Evolutionary conservation across 805 yeast genomes (phyloP), one percentile per base, ranked within the genome.

Genomic region (Zygoascus bituminiphila): DNA sequence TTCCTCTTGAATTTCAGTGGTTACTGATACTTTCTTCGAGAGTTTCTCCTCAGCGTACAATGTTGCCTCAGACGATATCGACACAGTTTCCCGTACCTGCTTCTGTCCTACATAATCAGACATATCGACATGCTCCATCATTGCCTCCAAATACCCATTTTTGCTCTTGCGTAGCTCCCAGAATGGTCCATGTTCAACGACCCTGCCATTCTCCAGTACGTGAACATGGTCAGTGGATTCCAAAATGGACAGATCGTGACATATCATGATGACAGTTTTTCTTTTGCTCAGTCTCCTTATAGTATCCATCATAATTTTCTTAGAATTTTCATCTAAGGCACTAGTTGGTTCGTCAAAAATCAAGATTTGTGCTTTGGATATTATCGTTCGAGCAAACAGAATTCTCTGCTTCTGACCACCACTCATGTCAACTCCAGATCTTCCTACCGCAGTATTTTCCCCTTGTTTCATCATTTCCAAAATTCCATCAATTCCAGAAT

Each of bases 391-490:
- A 0, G 98, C 96, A 24, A 93, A 58, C 0, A 91, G 84, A 2
- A 93, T 71, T 52, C 89, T 70, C 64, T 93, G 98, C 48, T 74
- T 77, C 62, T 93, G 96, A 0, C 99, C 99, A 4, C 98, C 98
- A 54, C 96, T 86, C 7, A 91, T 66, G 1, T 71, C 57, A 2
- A 73, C 59, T 2, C 78, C 76, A 0, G 68, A 65, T 1, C 60
- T 57, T 0, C 80, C 77, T 7, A 86, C 53, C 2, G 60, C 51
- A 0, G 85, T 77, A 15, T 82, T 72, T 2, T 78, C 31, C 0
- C 89, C 87, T 4, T 75, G 59, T 0, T 82, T 79, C 1, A 82
- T 61, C 26, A 64, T 67, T 4, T 59, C 56, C 0, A 84, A 61
- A 2, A 84, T 64, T 1, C 74, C 73, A 1, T 69, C 67, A 10